Evolutionary conservation across 768 basidiomycete genomes (phyloP), one percentile per base, ranked within the genome.

Genomic region (Panellus pusillus): DNA sequence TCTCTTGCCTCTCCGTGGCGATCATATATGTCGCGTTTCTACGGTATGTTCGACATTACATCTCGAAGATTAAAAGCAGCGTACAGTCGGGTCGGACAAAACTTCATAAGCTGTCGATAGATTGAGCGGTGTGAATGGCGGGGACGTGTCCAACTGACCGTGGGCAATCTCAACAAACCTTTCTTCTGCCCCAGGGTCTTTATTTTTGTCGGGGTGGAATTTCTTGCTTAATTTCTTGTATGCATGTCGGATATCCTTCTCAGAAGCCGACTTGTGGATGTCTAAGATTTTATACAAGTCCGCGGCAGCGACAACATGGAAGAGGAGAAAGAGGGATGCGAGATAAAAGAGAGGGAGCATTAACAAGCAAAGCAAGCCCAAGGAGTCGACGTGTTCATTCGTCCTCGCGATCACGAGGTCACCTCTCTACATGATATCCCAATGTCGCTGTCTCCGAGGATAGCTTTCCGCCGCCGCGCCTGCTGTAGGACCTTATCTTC

Each of bases 181-280:
- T 50, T 82, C 82, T 65, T 93, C 87, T 12, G 93, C 90, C 2
- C 75, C 85, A 50, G 85, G 80, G 14, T 89, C 90, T 63, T 87
- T 88, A 71, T 95, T 97, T 77, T 96, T 97, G 77, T 99, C 96
- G 0, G 96, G 96, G 65, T 98, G 95, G 51, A 81, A 93, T 72
- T 86, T 91, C 63, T 84, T 84, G 68, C 91, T 92, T 15, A 95
- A 76, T 62, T 83, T 85, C 70, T 93, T 93, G 74, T 97, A 98
- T 3, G 94, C 92, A 60, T 90, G 87, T 70, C 89, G 83, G 67
- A 98, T 92, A 65, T 96, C 93, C 65, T 83, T 84, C 40, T 94
- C 91, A 35, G 87, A 87, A 13, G 93, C 92, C 40, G 89, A 86
- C 61, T 74, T 83, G 63, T 84, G 81, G 41, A 96, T 78, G 62